phyloP scores from a whole-genome alignment of 192 early-diverging fungal species.

The Chytriomyces confervae region DNA sequence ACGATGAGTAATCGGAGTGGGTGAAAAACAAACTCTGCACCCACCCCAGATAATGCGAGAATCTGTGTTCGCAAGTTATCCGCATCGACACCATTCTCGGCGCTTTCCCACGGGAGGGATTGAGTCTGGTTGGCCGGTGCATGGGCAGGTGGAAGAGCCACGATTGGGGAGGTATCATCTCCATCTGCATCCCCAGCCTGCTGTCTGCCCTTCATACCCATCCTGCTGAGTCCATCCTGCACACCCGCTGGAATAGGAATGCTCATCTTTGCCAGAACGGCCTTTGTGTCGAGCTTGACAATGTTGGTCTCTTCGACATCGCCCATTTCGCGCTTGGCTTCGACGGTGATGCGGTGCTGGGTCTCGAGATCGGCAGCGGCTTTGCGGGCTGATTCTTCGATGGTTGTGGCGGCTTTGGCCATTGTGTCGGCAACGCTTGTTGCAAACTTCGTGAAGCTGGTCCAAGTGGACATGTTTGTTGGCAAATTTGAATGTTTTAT shows the following conservation, averaged over 20 bases:
- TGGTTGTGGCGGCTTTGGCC: not conserved
- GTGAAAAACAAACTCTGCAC: not conserved
- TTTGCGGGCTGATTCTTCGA: slow-evolving; percentile 12
- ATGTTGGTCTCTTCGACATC: slow-evolving; percentile 6
- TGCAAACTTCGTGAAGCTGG: not conserved
- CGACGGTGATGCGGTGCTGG: slow-evolving; percentile 31
- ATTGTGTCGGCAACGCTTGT: not conserved
- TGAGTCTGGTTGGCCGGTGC: not conserved
- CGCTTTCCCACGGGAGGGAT: slow-evolving; percentile 22
- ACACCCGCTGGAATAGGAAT: not conserved
- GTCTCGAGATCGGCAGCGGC: slow-evolving; percentile 14
- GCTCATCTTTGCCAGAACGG: not conserved
- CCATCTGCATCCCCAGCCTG: not conserved
- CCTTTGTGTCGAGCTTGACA: not conserved
- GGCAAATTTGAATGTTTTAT: too few relatives aligned
- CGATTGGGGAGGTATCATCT: not conserved
- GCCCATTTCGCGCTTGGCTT: slow-evolving; percentile 20
- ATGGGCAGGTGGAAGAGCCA: not conserved
- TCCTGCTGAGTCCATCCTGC: not conserved
- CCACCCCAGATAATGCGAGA: slow-evolving; percentile 16
- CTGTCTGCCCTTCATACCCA: not conserved
- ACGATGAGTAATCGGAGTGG: not conserved
- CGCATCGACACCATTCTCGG: not conserved
- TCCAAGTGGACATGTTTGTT: not conserved
- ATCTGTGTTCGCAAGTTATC: slow-evolving; percentile 16